Evolutionary conservation across 768 basidiomycete species (phyloP), one percentile per base, ranked within the genome.

Genomic region (Lactarius hengduanensis): DNA sequence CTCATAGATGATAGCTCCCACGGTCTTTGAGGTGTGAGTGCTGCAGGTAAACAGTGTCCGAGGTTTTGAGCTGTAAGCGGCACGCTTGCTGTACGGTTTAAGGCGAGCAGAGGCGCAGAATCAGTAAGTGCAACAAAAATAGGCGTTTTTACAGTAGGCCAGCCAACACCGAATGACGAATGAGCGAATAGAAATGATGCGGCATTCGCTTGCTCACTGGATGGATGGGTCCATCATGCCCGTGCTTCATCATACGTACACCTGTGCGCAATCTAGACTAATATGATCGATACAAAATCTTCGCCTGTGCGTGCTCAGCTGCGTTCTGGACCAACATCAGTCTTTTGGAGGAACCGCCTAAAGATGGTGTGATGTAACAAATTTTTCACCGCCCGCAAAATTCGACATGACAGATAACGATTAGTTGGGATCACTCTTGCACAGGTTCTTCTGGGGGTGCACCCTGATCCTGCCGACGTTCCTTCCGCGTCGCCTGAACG

Each of bases 401-500:
- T 30, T 32, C 50, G 36, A 58, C 56, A 18, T 6, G 15, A 41
- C 38, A 54, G 45, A 41, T 54, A 11, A 34, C 38, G 15, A 38
- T 45, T 5, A 32, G 8, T 34, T 32, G n/a, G 28, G 22, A 61
- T 70, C 63, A 71, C 10, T 70, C 70, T 28, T 69, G 69, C 82
- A 86, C 84, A 72, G 89, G 87, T 71, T 87, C 85, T 9, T 83
- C 85, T 16, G 80, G 78, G 5, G 83, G 80, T 15, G 76, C 78
- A 3, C 78, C 80, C 53, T 77, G 77, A 10, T 77, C 81, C 70
- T 84, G 83, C 61, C 88, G 86, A 70, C 79, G 79, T 15, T 92
- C 91, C 74, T 91, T 89, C 64, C 91, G 82, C 10, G 87, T 83
- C n/a, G 92, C 92, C 76, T 92, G 91, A 10, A 97, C 93, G 63